A percentile compares a stretch with the other conserved stretches of the same genome.
phyloP scores from a whole-genome alignment of 1,284 basidiomycete species.

The Ceratobasidium sp. region DNA sequence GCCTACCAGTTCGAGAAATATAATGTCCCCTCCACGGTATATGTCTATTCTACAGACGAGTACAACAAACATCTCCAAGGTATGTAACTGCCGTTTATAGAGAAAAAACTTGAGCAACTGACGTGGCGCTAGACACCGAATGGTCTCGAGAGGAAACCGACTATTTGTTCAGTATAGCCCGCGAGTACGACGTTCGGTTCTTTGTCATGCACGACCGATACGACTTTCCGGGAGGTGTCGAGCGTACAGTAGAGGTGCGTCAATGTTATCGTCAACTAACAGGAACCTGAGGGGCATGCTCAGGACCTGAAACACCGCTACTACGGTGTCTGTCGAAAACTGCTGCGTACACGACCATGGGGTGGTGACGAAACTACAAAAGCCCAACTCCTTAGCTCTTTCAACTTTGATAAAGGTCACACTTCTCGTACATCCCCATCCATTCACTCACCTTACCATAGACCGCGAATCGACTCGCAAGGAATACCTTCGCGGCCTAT shows the following conservation, averaged over 20 bases:
- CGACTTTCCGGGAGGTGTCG: constrained; percentile 67
- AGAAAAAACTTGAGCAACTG: neutral
- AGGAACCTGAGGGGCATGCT: neutral
- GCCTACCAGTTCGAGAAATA: constrained; percentile 85
- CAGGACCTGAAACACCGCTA: constrained; percentile 97
- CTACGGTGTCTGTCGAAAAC: constrained; percentile 89
- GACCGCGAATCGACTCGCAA: constrained; percentile 92
- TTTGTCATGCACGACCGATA: constrained; percentile 93
- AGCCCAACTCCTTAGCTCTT: constrained; percentile 72
- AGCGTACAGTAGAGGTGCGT: constrained; percentile 77
- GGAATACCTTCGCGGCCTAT: constrained; percentile 85
- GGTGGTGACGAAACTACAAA: constrained; percentile 79
- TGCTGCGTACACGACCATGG: constrained; percentile 86
- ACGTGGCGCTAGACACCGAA: constrained; percentile 67
- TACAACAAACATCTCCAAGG: constrained; percentile 85
- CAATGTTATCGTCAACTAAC: constrained; percentile 16
- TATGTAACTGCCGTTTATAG: constrained; percentile 52
- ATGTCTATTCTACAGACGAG: constrained; percentile 91
- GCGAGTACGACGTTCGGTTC: constrained; percentile 90
- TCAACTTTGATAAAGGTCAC: constrained; percentile 85
- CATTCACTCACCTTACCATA: constrained; percentile 54
- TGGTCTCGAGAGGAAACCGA: constrained; percentile 97
- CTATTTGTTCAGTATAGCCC: constrained; percentile 86
- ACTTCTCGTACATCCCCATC: neutral
- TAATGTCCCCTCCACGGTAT: constrained; percentile 74